A percentile compares a stretch with the other conserved stretches of the same genome.
These are phyloP conservation scores for Scedosporium aurantiacum DNA, from an alignment of 2,329 filamentous ascomycete species.

Conservation along the genomic window DNA sequence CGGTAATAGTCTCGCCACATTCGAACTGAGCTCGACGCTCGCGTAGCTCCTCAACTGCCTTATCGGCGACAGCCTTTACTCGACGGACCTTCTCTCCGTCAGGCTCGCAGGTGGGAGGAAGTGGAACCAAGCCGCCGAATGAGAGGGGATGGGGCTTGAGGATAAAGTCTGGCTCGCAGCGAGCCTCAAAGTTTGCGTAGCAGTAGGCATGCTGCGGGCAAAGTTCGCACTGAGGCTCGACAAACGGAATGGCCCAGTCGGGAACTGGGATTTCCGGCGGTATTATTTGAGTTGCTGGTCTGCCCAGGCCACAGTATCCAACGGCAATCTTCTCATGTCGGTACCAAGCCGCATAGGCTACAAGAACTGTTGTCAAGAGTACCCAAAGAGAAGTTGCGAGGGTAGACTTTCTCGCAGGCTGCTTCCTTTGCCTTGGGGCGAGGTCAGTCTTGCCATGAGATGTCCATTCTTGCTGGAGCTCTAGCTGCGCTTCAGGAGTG, in stretches of 20 bases:
- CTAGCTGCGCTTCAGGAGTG: conserved; percentile 78
- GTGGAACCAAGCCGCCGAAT: conserved; percentile 66
- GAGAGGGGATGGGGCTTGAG: conserved; percentile 75
- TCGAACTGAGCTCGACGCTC: conserved; percentile 81
- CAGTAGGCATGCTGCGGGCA: conserved; percentile 89
- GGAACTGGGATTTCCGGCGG: conserved; percentile 48
- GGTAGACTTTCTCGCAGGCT: conserved; percentile 28
- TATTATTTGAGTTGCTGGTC: conserved; percentile 41
- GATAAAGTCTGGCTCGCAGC: conserved; percentile 81
- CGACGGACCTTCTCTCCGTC: conserved; percentile 86
- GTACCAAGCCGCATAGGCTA: conserved; percentile 71
- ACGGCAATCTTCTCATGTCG: conserved; percentile 92
- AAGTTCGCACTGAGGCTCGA: conserved; percentile 74
- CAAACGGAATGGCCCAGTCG: conserved; percentile 56
- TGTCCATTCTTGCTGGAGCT: conserved; percentile 60
- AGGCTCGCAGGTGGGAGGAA: conserved; percentile 86
- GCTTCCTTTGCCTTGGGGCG: conserved; percentile 30
- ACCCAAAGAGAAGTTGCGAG: conserved; percentile 59
- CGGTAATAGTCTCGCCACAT: conserved; percentile 62
- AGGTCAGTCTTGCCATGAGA: conserved; percentile 37
- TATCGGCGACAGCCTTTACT: conserved; percentile 78
- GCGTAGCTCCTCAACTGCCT: conserved; percentile 75
- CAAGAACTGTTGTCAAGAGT: conserved; percentile 57
- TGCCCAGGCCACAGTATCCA: conserved; percentile 83
- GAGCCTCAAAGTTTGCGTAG: conserved; percentile 63